A percentile compares a stretch with the other conserved stretches of the same genome.
phyloP scores from a whole-genome alignment of 163 green algal genomes.

The Scenedesmus sp. region DNA sequence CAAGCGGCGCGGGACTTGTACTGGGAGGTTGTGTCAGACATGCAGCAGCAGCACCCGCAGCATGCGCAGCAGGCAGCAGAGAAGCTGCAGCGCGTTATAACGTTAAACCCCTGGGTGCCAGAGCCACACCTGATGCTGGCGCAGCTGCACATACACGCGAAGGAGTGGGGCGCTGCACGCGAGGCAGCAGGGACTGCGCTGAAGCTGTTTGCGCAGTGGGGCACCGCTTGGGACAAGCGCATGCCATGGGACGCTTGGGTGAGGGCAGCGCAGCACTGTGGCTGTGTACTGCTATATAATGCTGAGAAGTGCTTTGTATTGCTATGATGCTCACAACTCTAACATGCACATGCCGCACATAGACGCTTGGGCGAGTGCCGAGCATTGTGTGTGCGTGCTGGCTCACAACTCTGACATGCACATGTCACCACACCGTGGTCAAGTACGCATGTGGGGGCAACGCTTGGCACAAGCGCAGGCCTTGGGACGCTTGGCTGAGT shows the following conservation, averaged over 20 bases:
- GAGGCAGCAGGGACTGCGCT: constrained; percentile 25
- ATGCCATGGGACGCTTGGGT: constrained; percentile 57
- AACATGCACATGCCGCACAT: no score
- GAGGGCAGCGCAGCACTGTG: background rate
- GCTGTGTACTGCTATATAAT: background rate
- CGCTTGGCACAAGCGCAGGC: no score
- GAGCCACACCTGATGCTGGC: constrained; percentile 63
- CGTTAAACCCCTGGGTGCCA: constrained; percentile 53
- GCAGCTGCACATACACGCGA: constrained; percentile 50
- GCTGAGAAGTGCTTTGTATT: background rate
- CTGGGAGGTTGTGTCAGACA: constrained; percentile 43
- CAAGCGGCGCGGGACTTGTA: constrained; percentile 53
- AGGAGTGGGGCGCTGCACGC: constrained; percentile 3
- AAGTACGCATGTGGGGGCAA: no score
- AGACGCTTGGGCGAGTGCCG: no score
- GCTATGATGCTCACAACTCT: background rate
- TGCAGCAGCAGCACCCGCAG: background rate
- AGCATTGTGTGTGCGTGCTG: no score
- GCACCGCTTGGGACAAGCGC: constrained; percentile 58
- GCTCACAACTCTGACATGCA: no score
- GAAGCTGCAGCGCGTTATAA: constrained; percentile 22
- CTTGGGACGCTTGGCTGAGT: no score
- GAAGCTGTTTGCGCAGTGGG: constrained; percentile 57
- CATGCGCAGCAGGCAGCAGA: constrained; percentile 34
- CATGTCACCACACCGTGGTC: no score